Base-by-base conservation (phyloP, 192 early-diverging fungal species). In the Coemansia guatemalensis region DNA sequence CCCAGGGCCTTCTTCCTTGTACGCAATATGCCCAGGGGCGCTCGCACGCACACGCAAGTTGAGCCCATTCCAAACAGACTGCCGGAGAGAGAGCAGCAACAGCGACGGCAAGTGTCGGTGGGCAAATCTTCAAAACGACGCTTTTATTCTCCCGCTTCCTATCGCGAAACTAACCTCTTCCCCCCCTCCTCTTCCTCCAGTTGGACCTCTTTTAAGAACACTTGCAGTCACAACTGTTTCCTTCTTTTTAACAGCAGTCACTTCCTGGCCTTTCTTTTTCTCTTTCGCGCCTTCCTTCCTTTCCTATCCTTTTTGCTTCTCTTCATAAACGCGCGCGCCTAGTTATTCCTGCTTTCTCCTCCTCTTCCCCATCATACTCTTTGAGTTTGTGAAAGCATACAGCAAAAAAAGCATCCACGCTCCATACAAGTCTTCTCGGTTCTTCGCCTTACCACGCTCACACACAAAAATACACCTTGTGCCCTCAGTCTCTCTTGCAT, bases 201-300 rank as follows among this genome's bases (percentile, higher is more conserved):
- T 48, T 35, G 56, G 30, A 57, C 5, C 17, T 39, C 56, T 29
- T 41, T 55, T 52, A 27, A 60, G 22, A 51, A 48, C 65, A 39
- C 24, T 24, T 29, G 48, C 50, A 58, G 58, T 67, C 65, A 60
- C 65, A 57, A 44, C 65, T 54, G 53, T 55, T 8, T 50, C 58
- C 23, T 61, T 35, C 47, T 47, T 48, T 64, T 41, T 18, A 32
- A 49, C 59, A 67, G 65, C 65, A 67, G 65, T 67, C 65, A 67
- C 65, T 20, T 59, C 56, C 33, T n/a, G 41, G 44, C 25, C 26
- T 32, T 55, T 53, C n/a, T 47, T 41, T 47, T 54, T 55, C 50
- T 24, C 44, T 41, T 47, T 54, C 14, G 9, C 39, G 4, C 58
- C 39, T 67, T 51, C 51, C 33, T 54, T 54, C 25, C 26, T 23